Base-by-base conservation (phyloP, 1,284 basidiomycete genomes). In the Malassezia japonica region DNA sequence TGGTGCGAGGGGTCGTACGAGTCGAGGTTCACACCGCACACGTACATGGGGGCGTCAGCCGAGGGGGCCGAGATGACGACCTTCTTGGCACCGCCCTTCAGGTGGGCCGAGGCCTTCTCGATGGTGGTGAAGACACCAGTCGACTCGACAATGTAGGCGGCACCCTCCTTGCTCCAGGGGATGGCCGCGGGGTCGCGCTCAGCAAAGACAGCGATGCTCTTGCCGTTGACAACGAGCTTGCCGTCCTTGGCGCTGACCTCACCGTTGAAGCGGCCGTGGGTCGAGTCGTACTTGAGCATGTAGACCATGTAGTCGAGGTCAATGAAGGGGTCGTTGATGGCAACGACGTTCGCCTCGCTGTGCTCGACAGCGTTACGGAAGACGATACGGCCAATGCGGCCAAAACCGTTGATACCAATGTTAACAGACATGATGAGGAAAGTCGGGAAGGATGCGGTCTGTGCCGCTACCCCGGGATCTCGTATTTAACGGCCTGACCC, bases 261-360 rank as follows among this genome's bases (percentile, higher is more conserved):
- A 60, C 91, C 92, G 75, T 88, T 84, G 83, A 86, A 98, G 76
- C 85, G 83, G 61, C 92, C 88, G 80, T 98, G 92, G 70, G 91
- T 90, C 59, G 90, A 89, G 77, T 96, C 92, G 76, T 85, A 96
- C 82, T 95, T 96, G 87, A 96, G 94, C 91, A 98, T 94, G 84
- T 98, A 65, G 45, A 63, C 64, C 65, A 71, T 71, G 67, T 71
- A 70, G 9, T 85, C 82, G 65, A 92, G 84, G 76, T 88, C 84
- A 70, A 94, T 92, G 84, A 94, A 95, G 56, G 89, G 89, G 78
- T 76, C 75, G 63, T 75, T 76, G 70, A 61, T 69, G 39, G 69
- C 67, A 45, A 70, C 65, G 39, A 65, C 60, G 48, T 65, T 57
- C 53, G 54, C 57, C 41, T 55, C 58, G 48, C 53, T 57, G 58